These are phyloP conservation scores for Suillus brevipes DNA, from an alignment of 768 basidiomycete genomes.

Conservation along the genomic window DNA sequence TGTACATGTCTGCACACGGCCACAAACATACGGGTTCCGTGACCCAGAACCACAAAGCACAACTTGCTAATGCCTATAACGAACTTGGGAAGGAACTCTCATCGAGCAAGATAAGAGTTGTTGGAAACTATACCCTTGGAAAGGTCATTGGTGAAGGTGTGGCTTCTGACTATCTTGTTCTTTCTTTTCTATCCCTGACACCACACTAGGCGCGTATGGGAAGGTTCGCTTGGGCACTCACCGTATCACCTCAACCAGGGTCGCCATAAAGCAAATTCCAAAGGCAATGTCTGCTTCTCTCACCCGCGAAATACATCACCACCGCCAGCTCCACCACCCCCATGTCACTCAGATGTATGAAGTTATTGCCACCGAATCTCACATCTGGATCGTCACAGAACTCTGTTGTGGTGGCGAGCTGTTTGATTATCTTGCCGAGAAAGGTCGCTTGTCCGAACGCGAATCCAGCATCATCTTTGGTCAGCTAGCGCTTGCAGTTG, in stretches of 20 bases:
- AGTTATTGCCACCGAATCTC: constrained; percentile 93
- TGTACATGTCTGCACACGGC: constrained; percentile 50
- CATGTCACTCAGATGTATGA: constrained; percentile 96
- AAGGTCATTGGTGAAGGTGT: constrained; percentile 94
- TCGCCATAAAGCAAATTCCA: constrained; percentile 97
- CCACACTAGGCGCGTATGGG: constrained; percentile 79
- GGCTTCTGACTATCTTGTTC: constrained; percentile 18
- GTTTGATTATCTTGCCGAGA: constrained; percentile 97
- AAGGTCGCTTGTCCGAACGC: constrained; percentile 80
- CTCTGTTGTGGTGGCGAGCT: constrained; percentile 96
- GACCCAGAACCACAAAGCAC: constrained; percentile 77
- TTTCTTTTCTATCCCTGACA: constrained; percentile 10
- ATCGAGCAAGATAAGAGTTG: constrained; percentile 85
- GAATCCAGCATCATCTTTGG: constrained; percentile 91
- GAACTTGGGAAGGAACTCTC: constrained; percentile 95
- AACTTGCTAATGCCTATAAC: constrained; percentile 94
- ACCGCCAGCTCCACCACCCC: constrained; percentile 94
- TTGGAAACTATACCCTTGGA: constrained; percentile 93
- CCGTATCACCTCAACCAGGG: constrained; percentile 85
- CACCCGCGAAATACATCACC: constrained; percentile 97
- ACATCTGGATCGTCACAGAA: constrained; percentile 97
- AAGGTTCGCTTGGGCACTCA: constrained; percentile 95
- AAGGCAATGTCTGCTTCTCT: constrained; percentile 89
- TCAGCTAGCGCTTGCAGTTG: constrained; percentile 92
- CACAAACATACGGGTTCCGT: constrained; percentile 65